Evolutionary conservation across 2,329 filamentous ascomycete species (phyloP).

Genomic region (Xylariaceae sp.): DNA sequence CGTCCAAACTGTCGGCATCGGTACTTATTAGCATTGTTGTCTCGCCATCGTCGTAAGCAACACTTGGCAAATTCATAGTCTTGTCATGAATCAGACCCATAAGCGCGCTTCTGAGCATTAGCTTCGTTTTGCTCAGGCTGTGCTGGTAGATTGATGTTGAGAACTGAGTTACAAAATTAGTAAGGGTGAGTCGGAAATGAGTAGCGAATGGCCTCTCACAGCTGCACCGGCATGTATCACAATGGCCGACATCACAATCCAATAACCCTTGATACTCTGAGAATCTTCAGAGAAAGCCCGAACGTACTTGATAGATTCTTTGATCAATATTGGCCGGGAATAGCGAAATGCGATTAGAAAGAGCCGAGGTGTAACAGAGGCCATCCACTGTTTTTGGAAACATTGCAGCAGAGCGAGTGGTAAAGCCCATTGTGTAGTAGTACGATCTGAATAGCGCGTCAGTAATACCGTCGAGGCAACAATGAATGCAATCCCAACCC

Average conservation of each 20-base stretch:
- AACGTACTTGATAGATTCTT: constrained; percentile 34
- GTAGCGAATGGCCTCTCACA: constrained; percentile 25
- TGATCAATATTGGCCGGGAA: constrained; percentile 40
- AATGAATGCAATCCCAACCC: constrained; percentile 6
- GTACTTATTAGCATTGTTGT: constrained; percentile 41
- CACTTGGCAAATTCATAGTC: constrained; percentile 22
- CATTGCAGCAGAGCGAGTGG: constrained; percentile 31
- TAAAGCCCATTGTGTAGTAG: constrained; percentile 25
- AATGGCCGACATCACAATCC: constrained; percentile 32
- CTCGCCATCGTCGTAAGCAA: constrained; percentile 31
- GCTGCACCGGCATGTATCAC: constrained; percentile 37
- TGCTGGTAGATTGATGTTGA: constrained; percentile 33
- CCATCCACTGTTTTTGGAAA: constrained; percentile 29
- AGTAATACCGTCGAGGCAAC: background rate
- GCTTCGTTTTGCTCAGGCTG: constrained; percentile 29
- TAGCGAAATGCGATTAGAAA: constrained; percentile 40
- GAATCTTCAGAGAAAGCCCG: constrained; percentile 3
- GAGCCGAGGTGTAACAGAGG: constrained; percentile 35
- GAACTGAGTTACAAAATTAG: constrained; percentile 24
- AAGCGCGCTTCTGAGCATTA: constrained; percentile 35
- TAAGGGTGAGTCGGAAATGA: background rate
- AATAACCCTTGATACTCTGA: constrained; percentile 22
- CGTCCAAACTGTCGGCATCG: constrained; percentile 37
- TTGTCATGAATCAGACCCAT: constrained; percentile 37
- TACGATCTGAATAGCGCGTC: constrained; percentile 12